A percentile compares a stretch with the other conserved stretches of the same genome.
These are phyloP conservation scores for Syzygium aromaticum DNA, from an alignment of 345 rosid genomes.

Conservation along the genomic window DNA sequence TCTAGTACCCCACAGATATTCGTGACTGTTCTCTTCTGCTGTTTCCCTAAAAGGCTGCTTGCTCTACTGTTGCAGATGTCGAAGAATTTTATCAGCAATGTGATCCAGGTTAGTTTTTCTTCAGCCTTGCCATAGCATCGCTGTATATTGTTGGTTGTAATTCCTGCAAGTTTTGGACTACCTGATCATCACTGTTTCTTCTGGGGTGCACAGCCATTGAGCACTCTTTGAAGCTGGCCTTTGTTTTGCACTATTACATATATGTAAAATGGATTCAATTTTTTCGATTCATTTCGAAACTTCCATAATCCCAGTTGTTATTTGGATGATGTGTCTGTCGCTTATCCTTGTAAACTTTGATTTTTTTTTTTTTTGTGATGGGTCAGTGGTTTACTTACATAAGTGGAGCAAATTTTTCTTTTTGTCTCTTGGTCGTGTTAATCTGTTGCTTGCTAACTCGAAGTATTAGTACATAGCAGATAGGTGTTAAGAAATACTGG, in stretches of 20 bases:
- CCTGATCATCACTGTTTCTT: background rate
- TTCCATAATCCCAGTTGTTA: background rate
- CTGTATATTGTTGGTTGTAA: background rate
- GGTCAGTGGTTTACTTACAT: background rate
- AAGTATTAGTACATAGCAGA: background rate
- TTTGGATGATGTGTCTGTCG: background rate
- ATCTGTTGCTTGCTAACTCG: background rate
- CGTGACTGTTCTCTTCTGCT: background rate
- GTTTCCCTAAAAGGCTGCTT: background rate
- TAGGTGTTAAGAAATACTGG: background rate
- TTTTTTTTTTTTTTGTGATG: background rate
- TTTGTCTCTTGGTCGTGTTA: background rate
- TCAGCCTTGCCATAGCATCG: background rate
- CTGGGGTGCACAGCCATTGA: background rate
- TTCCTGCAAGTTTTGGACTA: background rate
- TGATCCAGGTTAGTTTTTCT: slow-evolving; percentile 53
- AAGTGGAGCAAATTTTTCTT: background rate
- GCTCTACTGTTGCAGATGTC: slow-evolving; percentile 37
- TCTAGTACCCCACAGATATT: background rate
- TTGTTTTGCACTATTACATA: background rate
- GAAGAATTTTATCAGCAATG: slow-evolving; percentile 55
- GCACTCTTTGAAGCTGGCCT: background rate
- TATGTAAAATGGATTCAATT: background rate
- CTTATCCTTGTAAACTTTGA: background rate
- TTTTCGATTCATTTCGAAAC: background rate